A percentile compares a stretch with the other conserved stretches of the same genome.
phyloP scores from a whole-genome alignment of 1,284 basidiomycete species.

The Coriolopsis trogii region DNA sequence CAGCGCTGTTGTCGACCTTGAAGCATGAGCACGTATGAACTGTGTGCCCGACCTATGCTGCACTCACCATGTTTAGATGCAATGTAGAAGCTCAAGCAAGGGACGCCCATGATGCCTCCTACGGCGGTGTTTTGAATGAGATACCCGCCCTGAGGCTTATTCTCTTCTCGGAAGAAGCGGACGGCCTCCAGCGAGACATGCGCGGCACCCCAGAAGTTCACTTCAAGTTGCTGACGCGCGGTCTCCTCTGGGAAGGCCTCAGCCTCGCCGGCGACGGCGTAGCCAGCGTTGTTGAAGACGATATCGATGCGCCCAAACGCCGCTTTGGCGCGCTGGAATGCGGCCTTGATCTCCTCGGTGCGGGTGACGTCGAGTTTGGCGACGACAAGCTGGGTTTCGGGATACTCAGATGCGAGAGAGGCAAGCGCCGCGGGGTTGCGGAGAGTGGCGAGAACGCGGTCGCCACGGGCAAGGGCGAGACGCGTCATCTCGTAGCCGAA shows the following conservation, averaged over 20 bases:
- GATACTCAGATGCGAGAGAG: conserved; percentile 22
- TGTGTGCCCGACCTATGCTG: background rate
- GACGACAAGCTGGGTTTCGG: conserved; percentile 34
- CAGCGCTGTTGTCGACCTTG: conserved; percentile 30
- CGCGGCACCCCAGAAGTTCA: conserved; percentile 42
- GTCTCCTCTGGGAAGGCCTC: conserved; percentile 35
- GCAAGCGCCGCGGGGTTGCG: conserved; percentile 31
- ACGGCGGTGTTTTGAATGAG: conserved; percentile 35
- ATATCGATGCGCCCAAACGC: conserved; percentile 45
- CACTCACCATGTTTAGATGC: conserved; percentile 32
- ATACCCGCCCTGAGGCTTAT: conserved; percentile 36
- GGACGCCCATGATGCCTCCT: conserved; percentile 26
- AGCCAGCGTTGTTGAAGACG: conserved; percentile 47
- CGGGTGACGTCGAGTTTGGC: conserved; percentile 43
- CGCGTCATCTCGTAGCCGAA: conserved; percentile 33
- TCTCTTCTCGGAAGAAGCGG: conserved; percentile 40
- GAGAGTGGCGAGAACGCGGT: conserved; percentile 36
- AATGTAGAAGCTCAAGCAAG: conserved; percentile 34
- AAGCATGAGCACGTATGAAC: background rate
- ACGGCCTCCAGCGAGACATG: conserved; percentile 39
- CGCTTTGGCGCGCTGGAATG: conserved; percentile 36
- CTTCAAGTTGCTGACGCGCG: conserved; percentile 38
- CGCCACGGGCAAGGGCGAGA: conserved; percentile 30
- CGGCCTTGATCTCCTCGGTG: conserved; percentile 30
- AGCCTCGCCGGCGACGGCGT: conserved; percentile 21